Evolutionary conservation across 768 basidiomycete genomes (phyloP), one percentile per base, ranked within the genome.

Genomic region (Leccinum longicurvipes): DNA sequence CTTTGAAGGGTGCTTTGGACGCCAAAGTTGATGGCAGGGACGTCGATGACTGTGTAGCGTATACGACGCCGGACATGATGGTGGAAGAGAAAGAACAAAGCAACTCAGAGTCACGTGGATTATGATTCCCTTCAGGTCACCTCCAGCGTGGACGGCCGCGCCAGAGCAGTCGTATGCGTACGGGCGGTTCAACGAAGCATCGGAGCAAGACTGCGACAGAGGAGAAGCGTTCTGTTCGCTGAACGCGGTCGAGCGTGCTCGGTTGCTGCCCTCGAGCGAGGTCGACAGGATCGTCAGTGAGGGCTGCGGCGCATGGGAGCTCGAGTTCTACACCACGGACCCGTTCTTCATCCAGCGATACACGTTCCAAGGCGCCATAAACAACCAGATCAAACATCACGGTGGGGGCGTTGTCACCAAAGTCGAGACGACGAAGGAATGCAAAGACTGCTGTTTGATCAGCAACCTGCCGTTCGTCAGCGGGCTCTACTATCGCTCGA

Each of bases 61-160:
- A 54, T 9, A 58, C 58, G 17, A 68, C 62, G n/a, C 63, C 48
- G 47, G 65, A 61, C 62, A 64, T 67, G 41, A 19, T 50, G 47
- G 52, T 50, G n/a, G 42, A n/a, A n/a, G n/a, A 7, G 12, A 19
- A 39, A 29, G 15, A 42, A 3, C n/a, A n/a, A n/a, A n/a, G n/a
- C n/a, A n/a, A n/a, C n/a, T n/a, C n/a, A 31, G 12, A 24, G 52
- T 56, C 57, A 58, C 57, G 57, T 58, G 56, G 9, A 47, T 25
- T 9, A 45, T 45, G 19, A 36, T 34, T 47, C 19, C 50, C 6
- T n/a, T 23, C 27, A 14, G 24, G n/a, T n/a, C 19, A 12, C 29
- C 81, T 6, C 85, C 85, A 5, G 70, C 68, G 34, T 86, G 86
- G 86, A 73, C 79, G 1, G 76, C 86, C 15, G 84, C 86, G 0